A percentile compares a stretch with the other conserved stretches of the same genome.
These are phyloP conservation scores for Pythium aphanidermatum DNA, from an alignment of 352 stramenopile species.

Conservation along the genomic window DNA sequence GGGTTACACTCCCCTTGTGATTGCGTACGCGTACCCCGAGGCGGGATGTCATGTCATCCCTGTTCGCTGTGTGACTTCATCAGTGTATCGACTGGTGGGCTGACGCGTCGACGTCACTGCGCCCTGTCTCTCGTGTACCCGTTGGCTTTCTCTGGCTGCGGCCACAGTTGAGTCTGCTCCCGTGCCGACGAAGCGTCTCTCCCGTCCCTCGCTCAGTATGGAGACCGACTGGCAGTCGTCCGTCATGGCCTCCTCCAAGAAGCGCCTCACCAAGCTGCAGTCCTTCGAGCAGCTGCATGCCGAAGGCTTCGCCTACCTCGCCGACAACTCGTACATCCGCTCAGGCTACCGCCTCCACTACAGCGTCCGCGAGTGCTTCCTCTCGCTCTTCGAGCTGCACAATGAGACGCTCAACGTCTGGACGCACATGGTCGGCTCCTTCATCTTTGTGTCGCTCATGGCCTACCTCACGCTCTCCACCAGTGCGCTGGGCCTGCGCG, in stretches of 20 bases:
- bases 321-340: conserved; percentile 85
- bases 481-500: conserved; percentile 28
- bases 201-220: conserved; percentile 1
- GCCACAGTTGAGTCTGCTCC: too few species aligned
- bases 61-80: conserved; percentile 16
- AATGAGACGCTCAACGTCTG: conserved; percentile 88
- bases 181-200: not conserved
- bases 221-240: conserved; percentile 27
- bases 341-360: conserved; percentile 83
- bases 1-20: too few species aligned
- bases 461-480: conserved; percentile 59
- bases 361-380: conserved; percentile 65
- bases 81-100: not conserved
- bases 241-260: not conserved
- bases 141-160: too few species aligned
- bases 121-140: conserved; percentile 22
- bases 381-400: conserved; percentile 82
- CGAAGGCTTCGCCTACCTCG: conserved; percentile 75
- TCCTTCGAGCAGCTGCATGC: conserved; percentile 73
- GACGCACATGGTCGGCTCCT: conserved; percentile 82
- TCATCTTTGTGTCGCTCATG: conserved; percentile 82
- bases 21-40: too few species aligned
- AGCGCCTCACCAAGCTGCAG: conserved; percentile 32
- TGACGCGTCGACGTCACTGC: conserved; percentile 12
- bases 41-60: conserved; percentile 1